phyloP scores from a whole-genome alignment of 2,329 filamentous ascomycete genomes.

The Niveomyces coronatus region DNA sequence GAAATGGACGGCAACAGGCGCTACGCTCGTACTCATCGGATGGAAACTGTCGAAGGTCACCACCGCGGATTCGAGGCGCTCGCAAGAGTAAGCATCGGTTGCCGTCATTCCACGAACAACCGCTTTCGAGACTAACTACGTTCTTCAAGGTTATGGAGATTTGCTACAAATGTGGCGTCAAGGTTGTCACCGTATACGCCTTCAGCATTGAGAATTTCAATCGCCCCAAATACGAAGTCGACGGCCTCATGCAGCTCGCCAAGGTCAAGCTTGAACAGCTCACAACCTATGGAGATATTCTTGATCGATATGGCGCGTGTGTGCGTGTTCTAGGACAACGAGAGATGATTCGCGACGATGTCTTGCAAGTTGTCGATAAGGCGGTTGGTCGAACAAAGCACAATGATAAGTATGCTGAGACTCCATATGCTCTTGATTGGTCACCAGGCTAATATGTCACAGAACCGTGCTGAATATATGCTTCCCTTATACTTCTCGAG shows the following conservation, averaged over 20 bases:
- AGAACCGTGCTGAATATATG: constrained; percentile 75
- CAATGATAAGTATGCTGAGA: constrained; percentile 58
- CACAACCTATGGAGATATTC: constrained; percentile 81
- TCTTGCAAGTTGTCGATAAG: constrained; percentile 76
- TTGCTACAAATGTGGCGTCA: constrained; percentile 95
- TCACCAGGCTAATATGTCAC: constrained; percentile 9
- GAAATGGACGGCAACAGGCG: constrained; percentile 98
- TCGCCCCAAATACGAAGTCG: constrained; percentile 89
- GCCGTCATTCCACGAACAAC: neutral
- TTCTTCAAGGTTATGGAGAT: constrained; percentile 71
- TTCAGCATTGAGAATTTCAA: constrained; percentile 99
- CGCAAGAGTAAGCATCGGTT: constrained; percentile 54
- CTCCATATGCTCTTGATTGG: neutral
- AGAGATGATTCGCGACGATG: constrained; percentile 75
- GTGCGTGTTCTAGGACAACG: constrained; percentile 79
- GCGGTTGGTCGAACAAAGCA: constrained; percentile 79
- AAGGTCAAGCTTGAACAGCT: constrained; percentile 91
- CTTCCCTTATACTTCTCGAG: constrained; percentile 92
- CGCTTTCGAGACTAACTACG: constrained; percentile 13
- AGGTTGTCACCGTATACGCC: constrained; percentile 94
- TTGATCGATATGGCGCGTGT: constrained; percentile 84
- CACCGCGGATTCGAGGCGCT: constrained; percentile 92
- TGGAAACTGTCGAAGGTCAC: constrained; percentile 94
- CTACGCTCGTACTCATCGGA: constrained; percentile 80
- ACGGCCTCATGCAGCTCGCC: constrained; percentile 94